Conservation (phyloP, 1,284 basidiomycete species). For the Ceratobasidium sp. region DNA sequence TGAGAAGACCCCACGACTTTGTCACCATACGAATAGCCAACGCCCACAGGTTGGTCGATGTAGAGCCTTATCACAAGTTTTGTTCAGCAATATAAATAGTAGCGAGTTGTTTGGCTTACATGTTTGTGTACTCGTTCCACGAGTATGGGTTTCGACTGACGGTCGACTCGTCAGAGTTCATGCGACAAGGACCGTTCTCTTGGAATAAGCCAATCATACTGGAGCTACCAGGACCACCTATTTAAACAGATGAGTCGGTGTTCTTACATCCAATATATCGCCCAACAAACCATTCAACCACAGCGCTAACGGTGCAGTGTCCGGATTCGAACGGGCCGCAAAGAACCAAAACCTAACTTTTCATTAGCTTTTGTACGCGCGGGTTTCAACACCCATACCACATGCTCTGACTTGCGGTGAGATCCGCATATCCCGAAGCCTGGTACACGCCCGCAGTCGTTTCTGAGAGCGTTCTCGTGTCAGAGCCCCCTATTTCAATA, state of each 20-base stretch:
- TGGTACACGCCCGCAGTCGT: conserved; percentile 70
- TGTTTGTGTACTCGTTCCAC: conserved; percentile 74
- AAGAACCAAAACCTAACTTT: conserved; percentile 43
- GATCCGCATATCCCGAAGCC: conserved; percentile 69
- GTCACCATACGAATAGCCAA: conserved; percentile 68
- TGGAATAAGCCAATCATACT: conserved; percentile 47
- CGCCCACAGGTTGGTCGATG: conserved; percentile 76
- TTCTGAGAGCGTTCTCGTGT: conserved; percentile 46
- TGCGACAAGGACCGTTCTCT: conserved; percentile 68
- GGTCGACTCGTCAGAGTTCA: conserved; percentile 60
- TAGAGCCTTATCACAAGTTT: conserved; percentile 59
- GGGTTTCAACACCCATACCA: not conserved
- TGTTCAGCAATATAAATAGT: conserved; percentile 1
- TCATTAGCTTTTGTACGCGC: conserved; percentile 42
- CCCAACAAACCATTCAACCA: conserved; percentile 58
- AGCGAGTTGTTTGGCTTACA: conserved; percentile 48
- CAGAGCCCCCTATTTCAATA: not conserved
- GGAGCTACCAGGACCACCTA: conserved; percentile 38
- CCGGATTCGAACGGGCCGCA: conserved; percentile 39
- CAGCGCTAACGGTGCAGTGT: conserved; percentile 40
- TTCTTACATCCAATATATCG: not conserved
- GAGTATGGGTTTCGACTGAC: conserved; percentile 63
- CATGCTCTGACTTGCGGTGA: conserved; percentile 62
- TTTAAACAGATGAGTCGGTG: too few relatives aligned
- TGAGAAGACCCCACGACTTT: conserved; percentile 51